A percentile compares a stretch with the other conserved stretches of the same genome.
These are phyloP conservation scores for Saururus chinensis DNA, from an alignment of 164 flowering plant genomes.

Conservation along the genomic window DNA sequence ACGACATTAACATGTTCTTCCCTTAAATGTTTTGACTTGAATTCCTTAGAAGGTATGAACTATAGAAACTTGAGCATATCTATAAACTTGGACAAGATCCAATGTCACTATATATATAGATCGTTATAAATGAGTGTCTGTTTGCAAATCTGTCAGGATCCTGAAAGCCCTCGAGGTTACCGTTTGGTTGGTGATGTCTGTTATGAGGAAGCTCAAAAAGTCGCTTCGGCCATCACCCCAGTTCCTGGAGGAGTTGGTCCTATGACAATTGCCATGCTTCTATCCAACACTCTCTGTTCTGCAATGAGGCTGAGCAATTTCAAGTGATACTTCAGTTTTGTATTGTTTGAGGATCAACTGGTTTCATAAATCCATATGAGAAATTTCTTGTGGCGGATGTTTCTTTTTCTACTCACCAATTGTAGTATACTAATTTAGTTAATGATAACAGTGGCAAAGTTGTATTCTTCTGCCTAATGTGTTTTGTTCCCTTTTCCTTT, in stretches of 20 bases:
- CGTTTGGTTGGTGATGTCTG: constrained; percentile 91
- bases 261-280: constrained; percentile 98
- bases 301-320: constrained; percentile 62
- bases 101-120: no score
- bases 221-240: constrained; percentile 94
- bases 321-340: constrained; percentile 18
- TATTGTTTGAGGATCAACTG: no score
- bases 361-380: no score
- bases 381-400: no score
- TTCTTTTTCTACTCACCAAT: no score
- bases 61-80: not conserved
- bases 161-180: constrained; percentile 60
- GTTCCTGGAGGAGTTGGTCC: constrained; percentile 99
- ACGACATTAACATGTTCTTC: not conserved
- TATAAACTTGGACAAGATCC: no score
- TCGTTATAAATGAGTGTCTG: no score
- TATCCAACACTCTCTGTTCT: constrained; percentile 70
- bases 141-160: constrained; percentile 38
- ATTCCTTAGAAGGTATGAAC: not conserved
- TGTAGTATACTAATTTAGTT: no score
- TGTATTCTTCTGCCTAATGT: no score
- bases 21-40: not conserved
- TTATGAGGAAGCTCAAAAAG: constrained; percentile 67
- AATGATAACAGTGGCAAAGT: no score
- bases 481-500: no score